Base-by-base conservation (phyloP, 805 yeast species). In the Kurtzmaniella fragi region DNA sequence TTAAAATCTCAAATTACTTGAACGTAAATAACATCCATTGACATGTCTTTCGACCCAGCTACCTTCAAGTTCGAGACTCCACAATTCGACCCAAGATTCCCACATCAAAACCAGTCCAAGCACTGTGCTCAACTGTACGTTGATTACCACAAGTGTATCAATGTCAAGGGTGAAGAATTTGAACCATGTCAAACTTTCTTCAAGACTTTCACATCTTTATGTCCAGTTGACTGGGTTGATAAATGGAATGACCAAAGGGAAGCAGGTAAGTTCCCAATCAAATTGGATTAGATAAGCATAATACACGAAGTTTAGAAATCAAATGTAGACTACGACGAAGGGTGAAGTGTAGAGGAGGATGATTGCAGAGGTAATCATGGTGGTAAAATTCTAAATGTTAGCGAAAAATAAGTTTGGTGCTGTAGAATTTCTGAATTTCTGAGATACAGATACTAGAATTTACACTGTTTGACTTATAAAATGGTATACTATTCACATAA, bases 121-220 rank as follows among this genome's bases (percentile, higher is more conserved):
- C 96, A 91, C 77, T 93, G 98, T 77, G 95, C 91, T 82, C 97
- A 91, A 75, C 78, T 91, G 54, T 93, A 91, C 74, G 88, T 93
- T 59, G 99, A 93, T 71, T 93, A 91, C 81, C 93, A 85, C 83
- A 90, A 89, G 70, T 93, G 99, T 76, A 80, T 93, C 63, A 84
- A 82, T 59, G 88, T 90, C 52, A 91, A 91, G 74, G 99, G 99
- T 62, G 97, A 91, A 72, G 98, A 90, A 46, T 93, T 93, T 61
- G 95, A 90, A 57, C 98, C 98, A 60, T 93, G 99, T 71, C 78
- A 89, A 71, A 90, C 86, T 56, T 93, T 93, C 75, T 86, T 79
- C 81, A 84, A 79, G 69, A 87, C 97, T 41, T 93, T 77, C 77
- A 78, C 84, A 54, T 78, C 96, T 17, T 73, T 86, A 58, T 86